Conservation (phyloP, 2,329 filamentous ascomycete species). For the Aspergillus amoenus region DNA sequence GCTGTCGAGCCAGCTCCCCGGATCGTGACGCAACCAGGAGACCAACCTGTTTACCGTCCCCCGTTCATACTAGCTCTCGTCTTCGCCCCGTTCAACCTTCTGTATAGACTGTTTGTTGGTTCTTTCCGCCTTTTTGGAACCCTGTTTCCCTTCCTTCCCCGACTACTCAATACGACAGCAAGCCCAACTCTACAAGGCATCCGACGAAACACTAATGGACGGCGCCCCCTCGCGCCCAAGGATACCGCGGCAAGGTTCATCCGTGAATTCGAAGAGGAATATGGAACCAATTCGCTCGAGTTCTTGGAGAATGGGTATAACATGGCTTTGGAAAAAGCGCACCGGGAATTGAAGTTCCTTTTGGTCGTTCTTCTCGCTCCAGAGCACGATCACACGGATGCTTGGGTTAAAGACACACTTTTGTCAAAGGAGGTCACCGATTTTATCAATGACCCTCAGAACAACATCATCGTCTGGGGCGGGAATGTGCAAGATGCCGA, state of each 20-base stretch:
- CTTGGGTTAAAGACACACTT: slow-evolving; percentile 79
- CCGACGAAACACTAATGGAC: slow-evolving; percentile 61
- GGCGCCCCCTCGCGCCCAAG: slow-evolving; percentile 75
- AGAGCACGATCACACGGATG: slow-evolving; percentile 87
- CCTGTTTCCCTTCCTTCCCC: slow-evolving; percentile 77
- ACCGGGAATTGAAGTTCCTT: slow-evolving; percentile 87
- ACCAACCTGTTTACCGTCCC: slow-evolving; percentile 65
- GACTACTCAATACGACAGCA: slow-evolving; percentile 47
- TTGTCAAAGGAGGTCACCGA: slow-evolving; percentile 70
- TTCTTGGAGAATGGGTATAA: slow-evolving; percentile 90
- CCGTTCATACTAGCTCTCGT: slow-evolving; percentile 75
- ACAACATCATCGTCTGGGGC: slow-evolving; percentile 86
- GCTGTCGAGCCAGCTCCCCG: slow-evolving; percentile 72
- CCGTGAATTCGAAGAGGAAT: slow-evolving; percentile 92
- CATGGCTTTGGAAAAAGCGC: slow-evolving; percentile 84
- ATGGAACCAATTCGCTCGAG: slow-evolving; percentile 65
- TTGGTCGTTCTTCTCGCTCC: slow-evolving; percentile 85
- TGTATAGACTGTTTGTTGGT: slow-evolving; percentile 68
- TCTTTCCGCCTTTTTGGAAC: slow-evolving; percentile 72
- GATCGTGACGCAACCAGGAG: slow-evolving; percentile 73
- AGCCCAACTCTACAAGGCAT: slow-evolving; percentile 51
- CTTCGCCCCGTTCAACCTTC: slow-evolving; percentile 76
- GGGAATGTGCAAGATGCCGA: slow-evolving; percentile 92
- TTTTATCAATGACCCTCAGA: slow-evolving; percentile 71
- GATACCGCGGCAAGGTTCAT: slow-evolving; percentile 88